Base-by-base conservation (phyloP, 768 basidiomycete species). In the Piloderma croceum region DNA sequence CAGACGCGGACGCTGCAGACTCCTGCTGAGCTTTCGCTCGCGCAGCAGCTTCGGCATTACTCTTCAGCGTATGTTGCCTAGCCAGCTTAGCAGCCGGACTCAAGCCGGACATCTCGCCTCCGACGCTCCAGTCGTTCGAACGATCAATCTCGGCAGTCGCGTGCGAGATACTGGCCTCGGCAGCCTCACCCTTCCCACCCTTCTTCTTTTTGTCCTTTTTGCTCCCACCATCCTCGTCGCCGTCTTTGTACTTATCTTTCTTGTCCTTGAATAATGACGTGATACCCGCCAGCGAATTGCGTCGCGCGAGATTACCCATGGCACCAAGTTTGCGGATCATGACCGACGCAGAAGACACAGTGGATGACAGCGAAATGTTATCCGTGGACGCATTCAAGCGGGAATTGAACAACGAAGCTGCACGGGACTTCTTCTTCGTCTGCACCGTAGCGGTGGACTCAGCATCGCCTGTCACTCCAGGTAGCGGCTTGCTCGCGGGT, bases 271-370 rank as follows among this genome's bases (percentile, higher is more conserved):
- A 96, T 42, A 97, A 68, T 36, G 85, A 88, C 15, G 91, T 90
- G 58, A 97, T 92, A 21, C 90, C 86, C 39, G 87, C 84, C 29
- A 97, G 65, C 25, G 88, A 90, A 57, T 93, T 94, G 32, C 91
- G 73, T 37, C 91, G 67, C 7, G 90, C 89, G 12, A 96, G 74
- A 62, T 87, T 90, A 23, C 90, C 89, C 64, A 96, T 82, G 27
- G 81, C 81, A 3, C 93, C 88, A 34, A 98, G 80, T 68, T 96
- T 98, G 49, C 93, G 78, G 53, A 96, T 93, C 77, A 98, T 94
- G 59, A 97, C 85, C 32, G 87, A 90, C 17, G 94, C 94, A 37
- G 86, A 90, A 47, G 85, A 89, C 51, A 96, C 93, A 33, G 94
- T 96, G 6, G 89, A 92, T 15, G 84, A 87, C 27, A 98, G 76